These are phyloP conservation scores for Collybia nuda DNA, from an alignment of 768 basidiomycete genomes.

Conservation along the genomic window DNA sequence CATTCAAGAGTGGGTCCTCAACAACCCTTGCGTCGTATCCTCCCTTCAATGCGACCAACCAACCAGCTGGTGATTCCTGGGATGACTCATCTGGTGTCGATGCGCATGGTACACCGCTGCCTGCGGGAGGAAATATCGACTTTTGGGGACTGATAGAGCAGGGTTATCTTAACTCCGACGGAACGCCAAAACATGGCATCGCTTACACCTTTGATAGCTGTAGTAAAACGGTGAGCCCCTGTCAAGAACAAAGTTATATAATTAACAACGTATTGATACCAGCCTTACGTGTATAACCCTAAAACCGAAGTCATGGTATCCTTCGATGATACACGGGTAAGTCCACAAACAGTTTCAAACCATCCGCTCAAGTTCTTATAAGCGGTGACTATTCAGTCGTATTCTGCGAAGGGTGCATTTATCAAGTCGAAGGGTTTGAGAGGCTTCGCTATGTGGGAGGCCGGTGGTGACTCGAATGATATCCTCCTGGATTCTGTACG, in stretches of 20 bases:
- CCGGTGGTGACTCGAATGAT: constrained; percentile 60
- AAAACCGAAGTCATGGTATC: constrained; percentile 45
- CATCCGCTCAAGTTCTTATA: background rate
- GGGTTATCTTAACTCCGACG: constrained; percentile 53
- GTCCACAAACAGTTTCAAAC: constrained; percentile 1
- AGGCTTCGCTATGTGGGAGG: constrained; percentile 75
- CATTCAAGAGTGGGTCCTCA: constrained; percentile 39
- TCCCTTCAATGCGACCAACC: constrained; percentile 46
- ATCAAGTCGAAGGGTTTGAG: constrained; percentile 49
- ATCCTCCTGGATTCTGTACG: constrained; percentile 46
- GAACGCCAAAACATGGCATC: constrained; percentile 49
- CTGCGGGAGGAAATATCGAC: constrained; percentile 54
- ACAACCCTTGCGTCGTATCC: constrained; percentile 48
- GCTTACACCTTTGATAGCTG: constrained; percentile 59
- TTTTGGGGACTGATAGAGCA: constrained; percentile 64
- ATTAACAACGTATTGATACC: background rate
- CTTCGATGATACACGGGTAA: constrained; percentile 43
- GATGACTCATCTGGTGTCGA: constrained; percentile 51
- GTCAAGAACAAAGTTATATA: background rate
- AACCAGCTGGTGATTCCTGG: constrained; percentile 66
- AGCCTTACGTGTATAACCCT: constrained; percentile 47
- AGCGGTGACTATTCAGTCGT: constrained; percentile 25
- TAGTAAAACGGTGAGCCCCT: constrained; percentile 63
- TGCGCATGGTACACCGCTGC: constrained; percentile 51
- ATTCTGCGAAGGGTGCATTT: constrained; percentile 55